Percentiles rank a stretch among this genome's conserved stretches.
phyloP scores from a whole-genome alignment of 2,329 filamentous ascomycete species.

The Hysterium pulicare region DNA sequence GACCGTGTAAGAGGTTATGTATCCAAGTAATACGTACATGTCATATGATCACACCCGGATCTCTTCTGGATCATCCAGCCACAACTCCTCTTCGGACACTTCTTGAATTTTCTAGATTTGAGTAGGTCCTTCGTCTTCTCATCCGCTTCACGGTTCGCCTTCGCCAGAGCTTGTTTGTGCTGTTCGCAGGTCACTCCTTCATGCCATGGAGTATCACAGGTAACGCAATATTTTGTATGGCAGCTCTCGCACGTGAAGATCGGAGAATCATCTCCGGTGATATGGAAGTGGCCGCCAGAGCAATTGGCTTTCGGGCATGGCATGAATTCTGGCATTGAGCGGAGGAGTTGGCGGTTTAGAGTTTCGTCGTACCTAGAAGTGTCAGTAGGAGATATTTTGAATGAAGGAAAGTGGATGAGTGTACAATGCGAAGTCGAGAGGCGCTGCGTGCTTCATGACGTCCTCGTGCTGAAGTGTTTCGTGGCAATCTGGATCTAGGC shows the following conservation, averaged over 20 bases:
- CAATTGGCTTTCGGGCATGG: conserved; percentile 10
- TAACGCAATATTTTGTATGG: conserved; percentile 27
- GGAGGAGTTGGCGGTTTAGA: conserved; percentile 13
- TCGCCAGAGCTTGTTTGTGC: conserved; percentile 10
- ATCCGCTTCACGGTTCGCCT: conserved; percentile 10
- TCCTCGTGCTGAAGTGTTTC: background rate
- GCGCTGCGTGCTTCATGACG: background rate
- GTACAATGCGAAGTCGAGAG: background rate
- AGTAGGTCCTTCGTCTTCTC: conserved; percentile 9
- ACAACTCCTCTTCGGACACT: conserved; percentile 26
- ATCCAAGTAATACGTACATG: conserved; percentile 2
- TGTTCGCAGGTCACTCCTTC: conserved; percentile 29
- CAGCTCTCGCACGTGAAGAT: conserved; percentile 36
- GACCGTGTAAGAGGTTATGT: background rate
- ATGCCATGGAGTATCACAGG: conserved; percentile 29
- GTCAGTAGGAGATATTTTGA: conserved; percentile 5
- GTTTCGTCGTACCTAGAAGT: conserved; percentile 19
- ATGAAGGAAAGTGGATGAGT: background rate
- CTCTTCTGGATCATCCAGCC: conserved; percentile 33
- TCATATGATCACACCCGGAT: conserved; percentile 33
- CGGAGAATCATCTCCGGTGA: conserved; percentile 16
- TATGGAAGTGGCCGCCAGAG: background rate
- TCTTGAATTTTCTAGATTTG: conserved; percentile 24
- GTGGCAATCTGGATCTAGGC: no score
- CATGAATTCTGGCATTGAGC: conserved; percentile 11